Evolutionary conservation across 805 yeast species (phyloP), one percentile per base, ranked within the genome.

Genomic region (Zygosaccharomyces bisporus): DNA sequence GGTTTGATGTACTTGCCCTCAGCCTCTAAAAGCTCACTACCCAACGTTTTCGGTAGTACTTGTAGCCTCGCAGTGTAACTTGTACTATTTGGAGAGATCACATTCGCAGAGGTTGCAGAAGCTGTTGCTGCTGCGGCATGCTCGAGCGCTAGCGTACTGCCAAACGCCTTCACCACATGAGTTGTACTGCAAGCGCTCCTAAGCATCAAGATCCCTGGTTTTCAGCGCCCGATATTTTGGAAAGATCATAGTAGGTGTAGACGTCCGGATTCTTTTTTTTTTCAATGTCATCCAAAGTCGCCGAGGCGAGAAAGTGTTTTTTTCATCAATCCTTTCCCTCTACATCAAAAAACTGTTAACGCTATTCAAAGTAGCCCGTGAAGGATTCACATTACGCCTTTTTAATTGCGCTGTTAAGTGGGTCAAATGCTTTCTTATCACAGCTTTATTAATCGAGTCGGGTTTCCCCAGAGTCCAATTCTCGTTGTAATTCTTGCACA

Each of bases 331-430:
- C 16, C 16, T 17, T 14, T 10, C 13, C 24, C 8, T n/a, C 20
- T 66, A 74, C 80, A 83, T 75, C 23, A 83, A 52, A 47, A 51
- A 77, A 2, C 79, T 63, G 50, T 86, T 83, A 2, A 85, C 79
- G 21, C 90, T 75, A 53, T 83, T 89, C 32, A 86, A 66, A 0
- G 95, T 83, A 8, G 86, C 80, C 39, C 96, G 69, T 44, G 89
- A 80, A 0, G 95, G 95, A 47, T 86, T 84, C 4, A 76, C 77
- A 32, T 73, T 76, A n/a, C 75, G 59, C 0, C 61, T 63, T 6
- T 57, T 43, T n/a, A 61, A 39, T 6, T 66, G 60, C 2, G 72
- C 64, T 13, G 75, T 68, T 3, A 87, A 54, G 36, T 60, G 60
- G 2, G 79, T 74, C 23, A 87, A 63, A 43, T 83, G 81, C 45